These are phyloP conservation scores for Antrodiella citrinella DNA, from an alignment of 768 basidiomycete genomes.

Conservation along the genomic window DNA sequence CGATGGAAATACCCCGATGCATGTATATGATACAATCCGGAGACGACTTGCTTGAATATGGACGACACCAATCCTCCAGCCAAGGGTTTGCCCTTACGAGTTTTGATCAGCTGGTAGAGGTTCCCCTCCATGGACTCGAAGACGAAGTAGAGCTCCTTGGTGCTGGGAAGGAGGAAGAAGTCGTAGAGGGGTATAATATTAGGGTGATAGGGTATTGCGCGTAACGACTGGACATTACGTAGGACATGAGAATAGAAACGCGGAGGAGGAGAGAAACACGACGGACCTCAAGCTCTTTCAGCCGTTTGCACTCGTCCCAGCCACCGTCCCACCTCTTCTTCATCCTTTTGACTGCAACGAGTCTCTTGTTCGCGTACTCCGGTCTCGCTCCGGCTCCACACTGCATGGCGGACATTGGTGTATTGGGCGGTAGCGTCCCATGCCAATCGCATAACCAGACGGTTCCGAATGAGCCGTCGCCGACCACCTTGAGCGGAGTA, in stretches of 20 bases:
- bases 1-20: conserved; percentile 92
- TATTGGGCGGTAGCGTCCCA: conserved; percentile 86
- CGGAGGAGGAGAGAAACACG: conserved; percentile 8
- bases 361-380: conserved; percentile 89
- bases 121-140: conserved; percentile 99
- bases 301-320: conserved; percentile 92
- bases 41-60: conserved; percentile 87
- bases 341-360: conserved; percentile 98
- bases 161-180: conserved; percentile 92
- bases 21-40: conserved; percentile 91
- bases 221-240: conserved; percentile 62
- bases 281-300: conserved; percentile 92
- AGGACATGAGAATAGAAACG: conserved; percentile 11
- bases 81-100: conserved; percentile 88
- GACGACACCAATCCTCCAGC: conserved; percentile 96
- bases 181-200: conserved; percentile 99
- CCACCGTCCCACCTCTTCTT: conserved; percentile 97
- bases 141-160: conserved; percentile 97
- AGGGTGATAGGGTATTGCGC: conserved; percentile 89
- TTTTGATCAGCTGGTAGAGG: conserved; percentile 97
- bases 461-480: conserved; percentile 97
- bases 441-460: conserved; percentile 99
- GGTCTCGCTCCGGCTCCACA: conserved; percentile 86
- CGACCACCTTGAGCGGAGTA: conserved; percentile 92
- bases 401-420: conserved; percentile 90